Evolutionary conservation across 139 green algal genomes (phyloP), one percentile per base, ranked within the genome.

Genomic region (Medakamo hakoo): DNA sequence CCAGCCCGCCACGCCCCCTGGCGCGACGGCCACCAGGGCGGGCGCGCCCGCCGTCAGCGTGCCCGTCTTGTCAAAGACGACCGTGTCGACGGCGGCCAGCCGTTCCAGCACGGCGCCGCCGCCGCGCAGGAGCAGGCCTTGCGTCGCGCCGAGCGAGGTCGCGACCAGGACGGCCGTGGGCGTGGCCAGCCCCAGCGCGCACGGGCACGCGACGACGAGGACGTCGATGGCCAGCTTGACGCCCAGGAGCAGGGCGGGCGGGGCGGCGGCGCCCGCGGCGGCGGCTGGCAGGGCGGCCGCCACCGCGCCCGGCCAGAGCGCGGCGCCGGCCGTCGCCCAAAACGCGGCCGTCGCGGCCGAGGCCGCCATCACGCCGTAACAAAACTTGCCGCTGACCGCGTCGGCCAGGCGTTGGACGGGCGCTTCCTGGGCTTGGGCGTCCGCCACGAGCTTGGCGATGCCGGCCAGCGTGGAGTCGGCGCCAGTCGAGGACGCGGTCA

Each of bases 51-150:
- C 58, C 0, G 91, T 98, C 3, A 98, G 74, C 5, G 91, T 98
- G 31, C 91, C 91, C 1, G 91, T 98, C 79, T 98, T 98, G 80
- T 98, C 91, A 74, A 98, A 95, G 16, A 93, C 80, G 9, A 95
- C 69, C 1, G 76, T 84, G 64, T 88, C 70, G 24, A 97, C 76
- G 9, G 60, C 31, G 28, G 73, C 77, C 32, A 90, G 59, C 5
- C 72, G 70, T 79, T 98, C 89, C 40, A 99, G 66, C 30, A 93
- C 87, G 32, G 96, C 90, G 0, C 90, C 93, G 24, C 83, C 86
- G 25, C 84, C 76, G 1, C 89, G 68, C 56, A 95, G 70, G 60
- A 98, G 80, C 63, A 99, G 71, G 2, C 92, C 92, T 25, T 79
- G 64, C 48, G 70, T 69, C 18, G 89, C 89, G 3, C 55, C 71